phyloP scores from a whole-genome alignment of 345 rosid genomes.

The Streptanthus diversifolius region DNA sequence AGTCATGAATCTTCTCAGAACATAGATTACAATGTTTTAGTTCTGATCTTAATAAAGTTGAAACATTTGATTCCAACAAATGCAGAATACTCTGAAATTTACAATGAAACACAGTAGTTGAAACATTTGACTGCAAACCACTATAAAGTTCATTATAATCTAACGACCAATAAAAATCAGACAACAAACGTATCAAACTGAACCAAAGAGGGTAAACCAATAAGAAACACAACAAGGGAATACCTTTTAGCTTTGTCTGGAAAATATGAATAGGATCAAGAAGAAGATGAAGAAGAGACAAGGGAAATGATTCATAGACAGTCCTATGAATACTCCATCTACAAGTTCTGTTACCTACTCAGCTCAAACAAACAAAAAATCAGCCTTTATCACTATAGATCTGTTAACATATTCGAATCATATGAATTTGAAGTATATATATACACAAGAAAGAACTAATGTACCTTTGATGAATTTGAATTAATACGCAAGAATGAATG shows the following conservation, averaged over 20 bases:
- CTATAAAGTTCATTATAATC: not conserved
- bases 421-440: too few species aligned
- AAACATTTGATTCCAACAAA: not conserved
- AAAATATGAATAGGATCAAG: constrained; percentile 12
- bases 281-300: constrained; percentile 12
- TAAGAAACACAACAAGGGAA: not conserved
- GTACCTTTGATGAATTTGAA: too few species aligned
- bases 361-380: not conserved
- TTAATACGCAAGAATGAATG: not conserved
- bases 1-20: not conserved
- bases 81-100: not conserved
- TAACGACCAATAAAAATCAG: not conserved
- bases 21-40: not conserved
- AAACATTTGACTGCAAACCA: not conserved
- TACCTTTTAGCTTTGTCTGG: not conserved
- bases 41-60: not conserved
- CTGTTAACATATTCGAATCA: not conserved
- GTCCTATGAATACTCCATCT: constrained; percentile 69
- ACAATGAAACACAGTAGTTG: not conserved
- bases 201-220: not conserved
- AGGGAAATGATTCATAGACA: constrained; percentile 57
- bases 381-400: not conserved
- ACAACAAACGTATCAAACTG: not conserved
- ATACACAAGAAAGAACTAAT: not conserved
- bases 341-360: constrained; percentile 48